A percentile compares a stretch with the other conserved stretches of the same genome.
Conservation (phyloP, 108 stramenopile species). For the Asterionellopsis glacialis region DNA sequence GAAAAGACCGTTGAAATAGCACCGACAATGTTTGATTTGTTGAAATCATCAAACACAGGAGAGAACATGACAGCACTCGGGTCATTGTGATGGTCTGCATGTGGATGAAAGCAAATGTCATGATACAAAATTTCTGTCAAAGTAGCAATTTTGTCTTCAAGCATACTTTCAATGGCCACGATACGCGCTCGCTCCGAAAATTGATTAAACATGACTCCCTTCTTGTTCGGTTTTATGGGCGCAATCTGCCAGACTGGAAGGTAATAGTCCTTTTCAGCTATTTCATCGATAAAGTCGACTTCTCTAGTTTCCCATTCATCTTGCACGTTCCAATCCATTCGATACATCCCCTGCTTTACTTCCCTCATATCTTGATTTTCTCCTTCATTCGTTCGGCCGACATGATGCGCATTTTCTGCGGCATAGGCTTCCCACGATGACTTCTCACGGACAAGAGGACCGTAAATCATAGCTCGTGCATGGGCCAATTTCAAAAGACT, state of each 20-base stretch:
- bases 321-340: background rate
- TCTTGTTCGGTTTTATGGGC: background rate
- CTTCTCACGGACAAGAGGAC: background rate
- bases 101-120: background rate
- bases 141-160: background rate
- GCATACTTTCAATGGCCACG: background rate
- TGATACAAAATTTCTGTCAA: background rate
- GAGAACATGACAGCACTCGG: background rate
- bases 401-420: background rate
- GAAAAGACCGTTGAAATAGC: constrained; percentile 37
- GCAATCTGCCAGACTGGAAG: constrained; percentile 12
- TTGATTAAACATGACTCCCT: constrained; percentile 2
- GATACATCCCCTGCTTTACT: background rate
- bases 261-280: background rate
- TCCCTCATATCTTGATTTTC: background rate
- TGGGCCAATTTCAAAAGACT: too few species aligned
- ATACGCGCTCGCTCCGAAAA: background rate
- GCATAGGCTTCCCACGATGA: background rate
- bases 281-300: background rate
- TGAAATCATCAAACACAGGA: constrained; percentile 3
- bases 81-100: background rate
- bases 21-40: constrained; percentile 26
- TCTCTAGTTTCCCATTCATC: background rate
- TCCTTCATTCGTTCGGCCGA: background rate
- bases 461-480: too few species aligned